phyloP scores from a whole-genome alignment of 164 flowering plant genomes.

The Aristolochia fimbriata region DNA sequence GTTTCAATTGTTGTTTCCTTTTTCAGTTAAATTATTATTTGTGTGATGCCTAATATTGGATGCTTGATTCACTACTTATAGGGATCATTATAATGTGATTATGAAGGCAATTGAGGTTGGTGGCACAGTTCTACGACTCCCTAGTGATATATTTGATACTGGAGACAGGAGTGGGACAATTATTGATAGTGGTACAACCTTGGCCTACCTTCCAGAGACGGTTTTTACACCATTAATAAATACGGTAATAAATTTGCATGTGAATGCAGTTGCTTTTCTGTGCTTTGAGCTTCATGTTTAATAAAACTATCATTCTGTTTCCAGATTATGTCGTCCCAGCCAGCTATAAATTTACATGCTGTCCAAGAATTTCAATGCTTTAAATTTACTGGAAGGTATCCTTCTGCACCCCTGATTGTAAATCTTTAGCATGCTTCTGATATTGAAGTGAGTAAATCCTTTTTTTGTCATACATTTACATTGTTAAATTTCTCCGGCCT shows the following conservation, averaged over 20 bases:
- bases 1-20: slow-evolving; percentile 1
- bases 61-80: slow-evolving; percentile 27
- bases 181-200: slow-evolving; percentile 91
- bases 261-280: not conserved
- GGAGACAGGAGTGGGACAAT: slow-evolving; percentile 50
- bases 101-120: slow-evolving; percentile 72
- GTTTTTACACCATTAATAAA: slow-evolving; percentile 39
- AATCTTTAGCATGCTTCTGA: not conserved
- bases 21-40: slow-evolving; percentile 3
- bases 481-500: too few species aligned
- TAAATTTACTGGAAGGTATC: slow-evolving; percentile 10
- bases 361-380: slow-evolving; percentile 8
- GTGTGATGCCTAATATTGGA: slow-evolving; percentile 6
- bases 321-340: slow-evolving; percentile 11
- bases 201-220: slow-evolving; percentile 66
- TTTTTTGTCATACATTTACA: not conserved
- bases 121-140: slow-evolving; percentile 49
- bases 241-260: slow-evolving; percentile 1
- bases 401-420: not conserved
- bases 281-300: not conserved
- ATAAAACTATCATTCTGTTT: not conserved
- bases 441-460: not conserved
- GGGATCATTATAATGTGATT: slow-evolving; percentile 83
- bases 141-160: slow-evolving; percentile 46
- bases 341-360: not conserved